Conservation (phyloP, 805 yeast species). For the Helenozyma baotianmanensis region DNA sequence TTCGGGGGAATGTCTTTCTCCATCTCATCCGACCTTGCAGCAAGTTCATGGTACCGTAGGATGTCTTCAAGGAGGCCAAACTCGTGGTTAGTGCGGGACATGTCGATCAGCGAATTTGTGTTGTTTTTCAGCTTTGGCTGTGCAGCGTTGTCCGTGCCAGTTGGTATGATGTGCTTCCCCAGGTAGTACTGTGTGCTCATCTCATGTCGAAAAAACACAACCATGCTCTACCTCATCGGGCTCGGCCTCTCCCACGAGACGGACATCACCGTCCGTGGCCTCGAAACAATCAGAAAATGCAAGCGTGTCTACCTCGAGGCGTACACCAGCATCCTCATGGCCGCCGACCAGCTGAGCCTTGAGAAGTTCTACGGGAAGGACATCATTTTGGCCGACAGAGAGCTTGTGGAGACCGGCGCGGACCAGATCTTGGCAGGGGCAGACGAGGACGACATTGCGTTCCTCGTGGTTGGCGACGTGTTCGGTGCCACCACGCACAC, state of each 20-base stretch:
- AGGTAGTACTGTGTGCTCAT: too few species aligned
- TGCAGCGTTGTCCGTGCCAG: too few species aligned
- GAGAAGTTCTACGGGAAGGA: constrained; percentile 84
- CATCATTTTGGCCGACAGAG: constrained; percentile 88
- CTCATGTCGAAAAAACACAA: constrained; percentile 5
- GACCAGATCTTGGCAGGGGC: constrained; percentile 79
- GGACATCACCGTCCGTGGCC: constrained; percentile 93
- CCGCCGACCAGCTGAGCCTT: constrained; percentile 69
- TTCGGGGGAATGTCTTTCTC: constrained; percentile 26
- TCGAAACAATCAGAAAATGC: constrained; percentile 77
- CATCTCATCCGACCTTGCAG: constrained; percentile 9
- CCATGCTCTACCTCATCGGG: constrained; percentile 89
- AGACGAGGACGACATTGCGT: constrained; percentile 79
- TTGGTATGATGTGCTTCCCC: too few species aligned
- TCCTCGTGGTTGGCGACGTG: constrained; percentile 94
- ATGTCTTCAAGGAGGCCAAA: constrained; percentile 17
- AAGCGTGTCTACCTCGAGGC: constrained; percentile 93
- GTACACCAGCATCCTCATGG: constrained; percentile 92
- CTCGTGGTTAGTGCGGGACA: not conserved
- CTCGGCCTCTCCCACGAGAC: constrained; percentile 83
- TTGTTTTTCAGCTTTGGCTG: too few species aligned
- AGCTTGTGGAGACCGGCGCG: constrained; percentile 84
- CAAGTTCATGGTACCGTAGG: constrained; percentile 15
- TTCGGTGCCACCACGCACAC: constrained; percentile 99
- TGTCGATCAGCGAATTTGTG: too few species aligned